Evolutionary conservation across 257 asterid genomes (phyloP), one percentile per base, ranked within the genome.

Genomic region (Primulina huaijiensis): DNA sequence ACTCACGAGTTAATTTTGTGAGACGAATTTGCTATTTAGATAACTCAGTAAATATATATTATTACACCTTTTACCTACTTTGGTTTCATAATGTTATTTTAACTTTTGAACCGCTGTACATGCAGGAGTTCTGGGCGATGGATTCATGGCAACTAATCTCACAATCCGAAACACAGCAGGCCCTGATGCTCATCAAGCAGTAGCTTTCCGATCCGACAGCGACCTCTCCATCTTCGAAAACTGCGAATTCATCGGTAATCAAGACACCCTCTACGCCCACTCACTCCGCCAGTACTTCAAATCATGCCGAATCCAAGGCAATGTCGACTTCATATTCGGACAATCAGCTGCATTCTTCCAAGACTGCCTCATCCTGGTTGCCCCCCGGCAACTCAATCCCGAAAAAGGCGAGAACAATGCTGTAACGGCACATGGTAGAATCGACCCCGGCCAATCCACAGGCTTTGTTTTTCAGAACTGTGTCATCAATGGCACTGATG

Each of bases 241-340:
- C 37, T 86, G 89, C 29, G 89, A 84, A 61, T 84, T 86, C 25
- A 7, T 80, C 1, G 88, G 92, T 21, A 82, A 86, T 21, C 92
- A 86, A 71, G 92, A 86, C 81, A 86, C 92, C 0, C 76, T 86
- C 12, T 86, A 86, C 29, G 75, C 86, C 0, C 87, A 86, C 80
- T 74, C 85, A 58, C 70, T 86, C 0, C 87, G 92, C 1, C 92
- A 86, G 20, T 82, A 76, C 77, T 86, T 78, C 82, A 78, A 82
- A 57, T 84, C 92, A 11, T 81, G 87, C 59, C 81, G 63, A 17
- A 55, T 86, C 65, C 81, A 74, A 31, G 91, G 89, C 34, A 86
- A 80, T 3, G 75, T 86, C 1, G 89, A 86, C 72, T 86, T 86
- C 81, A 82, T 86, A 20, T 86, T 86, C 46, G 91, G 91, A 14